Conservation (phyloP, 495 filamentous ascomycete species). For the Pseudevernia furfuracea region DNA sequence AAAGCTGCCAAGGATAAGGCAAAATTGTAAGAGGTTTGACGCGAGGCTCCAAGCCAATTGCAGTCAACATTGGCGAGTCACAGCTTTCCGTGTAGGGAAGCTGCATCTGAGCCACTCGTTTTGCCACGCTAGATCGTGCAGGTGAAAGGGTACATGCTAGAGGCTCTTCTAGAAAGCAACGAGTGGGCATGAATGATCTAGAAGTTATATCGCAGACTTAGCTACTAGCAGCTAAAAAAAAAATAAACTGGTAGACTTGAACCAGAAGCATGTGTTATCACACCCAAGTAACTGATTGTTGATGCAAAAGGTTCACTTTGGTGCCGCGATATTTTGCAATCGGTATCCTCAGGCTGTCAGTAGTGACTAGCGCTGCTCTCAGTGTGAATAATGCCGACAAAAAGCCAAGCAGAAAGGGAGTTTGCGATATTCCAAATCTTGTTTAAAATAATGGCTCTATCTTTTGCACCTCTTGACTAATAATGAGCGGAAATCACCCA, state of each 20-base stretch:
- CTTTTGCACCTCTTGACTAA: constrained; percentile 1
- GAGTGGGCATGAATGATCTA: constrained; percentile 8
- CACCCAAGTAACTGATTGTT: background rate
- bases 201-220: background rate
- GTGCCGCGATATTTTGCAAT: background rate
- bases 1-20: constrained; percentile 33
- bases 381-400: background rate
- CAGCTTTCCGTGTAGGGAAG: constrained; percentile 3
- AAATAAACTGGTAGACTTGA: background rate
- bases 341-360: too few relatives aligned
- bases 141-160: constrained; percentile 6
- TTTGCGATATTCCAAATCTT: background rate
- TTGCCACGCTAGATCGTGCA: constrained; percentile 14
- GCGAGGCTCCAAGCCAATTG: constrained; percentile 8
- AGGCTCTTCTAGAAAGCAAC: constrained; percentile 12
- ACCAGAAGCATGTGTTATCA: background rate
- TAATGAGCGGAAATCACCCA: background rate
- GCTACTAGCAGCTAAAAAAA: background rate
- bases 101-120: constrained; percentile 13
- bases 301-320: background rate
- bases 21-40: constrained; percentile 39
- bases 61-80: constrained; percentile 16
- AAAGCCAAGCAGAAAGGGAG: background rate
- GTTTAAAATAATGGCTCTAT: background rate
- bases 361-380: background rate